Evolutionary conservation across 1,284 basidiomycete species (phyloP), one percentile per base, ranked within the genome.

Genomic region (Cryptococcus amylolentus): DNA sequence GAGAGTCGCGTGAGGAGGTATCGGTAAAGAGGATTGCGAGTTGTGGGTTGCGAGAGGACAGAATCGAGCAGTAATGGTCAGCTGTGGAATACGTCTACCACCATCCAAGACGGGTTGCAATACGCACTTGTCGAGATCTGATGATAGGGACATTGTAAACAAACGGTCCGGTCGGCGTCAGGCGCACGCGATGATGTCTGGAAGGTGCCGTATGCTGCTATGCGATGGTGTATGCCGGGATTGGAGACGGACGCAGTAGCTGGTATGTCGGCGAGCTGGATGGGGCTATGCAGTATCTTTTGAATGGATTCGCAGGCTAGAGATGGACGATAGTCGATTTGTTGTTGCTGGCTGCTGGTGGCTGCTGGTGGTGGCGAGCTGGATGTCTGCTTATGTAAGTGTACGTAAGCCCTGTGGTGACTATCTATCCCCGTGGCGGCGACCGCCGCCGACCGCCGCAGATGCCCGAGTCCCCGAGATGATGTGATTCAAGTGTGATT

Each of bases 71-170:
- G 39, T 13, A 2, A 40, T 13, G 12, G 12, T 40, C 39, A 13
- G n/a, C 39, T 13, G 39, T 13, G 12, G 13, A 40, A 3, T 40
- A 40, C 39, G 12, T 13, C 39, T 40, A 13, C 39, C 14, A 23
- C 27, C 16, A 16, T 14, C 8, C 46, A 12, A 31, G 14, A 46
- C 18, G 5, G 27, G 7, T 20, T 20, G 16, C 4, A 48, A 14
- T 2, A 56, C 56, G 52, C 54, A 58, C 56, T 62, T 58, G 40
- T 62, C 57, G 27, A 62, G 45, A 53, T 62, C 57, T 46, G 57
- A 62, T 12, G 57, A 58, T 44, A 62, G 40, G 9, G 57, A 55
- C 60, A 62, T 62, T 41, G 35, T 49, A 46, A 26, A 46, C 16
- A 16, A 26, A 27, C 23, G 26, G 3, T 12, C 14, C 44, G n/a